These are phyloP conservation scores for Abrus pulchellus DNA, from an alignment of 306 rosid genomes.

Conservation along the genomic window DNA sequence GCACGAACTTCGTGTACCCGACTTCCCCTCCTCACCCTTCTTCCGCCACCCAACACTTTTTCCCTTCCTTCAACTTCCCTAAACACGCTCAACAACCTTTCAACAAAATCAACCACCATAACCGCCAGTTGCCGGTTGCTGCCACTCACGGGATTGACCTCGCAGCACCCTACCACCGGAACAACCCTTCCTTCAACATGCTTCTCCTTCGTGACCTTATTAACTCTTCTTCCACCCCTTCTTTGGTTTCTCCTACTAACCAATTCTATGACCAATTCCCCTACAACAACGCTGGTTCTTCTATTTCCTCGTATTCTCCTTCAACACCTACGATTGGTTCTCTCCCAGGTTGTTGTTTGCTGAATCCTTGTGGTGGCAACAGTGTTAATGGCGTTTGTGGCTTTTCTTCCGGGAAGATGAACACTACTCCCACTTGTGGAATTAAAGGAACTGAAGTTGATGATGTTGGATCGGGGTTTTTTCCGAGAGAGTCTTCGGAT, in stretches of 20 bases:
- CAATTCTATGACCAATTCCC: slow-evolving; percentile 41
- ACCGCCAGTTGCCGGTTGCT: slow-evolving; percentile 46
- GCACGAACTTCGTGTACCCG: slow-evolving; percentile 85
- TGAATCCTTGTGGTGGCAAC: slow-evolving; percentile 14
- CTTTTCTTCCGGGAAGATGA: slow-evolving; percentile 9
- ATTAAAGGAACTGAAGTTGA: not conserved
- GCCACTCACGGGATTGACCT: slow-evolving; percentile 37
- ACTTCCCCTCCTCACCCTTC: slow-evolving; percentile 49
- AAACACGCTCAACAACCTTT: slow-evolving; percentile 47
- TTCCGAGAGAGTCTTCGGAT: slow-evolving; percentile 62
- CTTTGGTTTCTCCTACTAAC: slow-evolving; percentile 33
- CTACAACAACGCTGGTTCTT: slow-evolving; percentile 25
- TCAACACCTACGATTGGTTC: not conserved
- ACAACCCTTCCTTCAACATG: slow-evolving; percentile 59
- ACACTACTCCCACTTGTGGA: not conserved
- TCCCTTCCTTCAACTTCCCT: slow-evolving; percentile 52
- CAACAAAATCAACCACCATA: not conserved
- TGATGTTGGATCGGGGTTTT: slow-evolving; percentile 51
- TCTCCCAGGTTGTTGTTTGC: slow-evolving; percentile 35
- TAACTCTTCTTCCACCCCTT: slow-evolving; percentile 46
- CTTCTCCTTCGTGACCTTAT: slow-evolving; percentile 64
- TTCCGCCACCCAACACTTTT: slow-evolving; percentile 34
- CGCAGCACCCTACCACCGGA: slow-evolving; percentile 1
- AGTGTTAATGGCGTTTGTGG: not conserved
- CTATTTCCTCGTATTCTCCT: slow-evolving; percentile 30